Base-by-base conservation (phyloP, 768 basidiomycete genomes). In the Lactarius pseudohatsudake region DNA sequence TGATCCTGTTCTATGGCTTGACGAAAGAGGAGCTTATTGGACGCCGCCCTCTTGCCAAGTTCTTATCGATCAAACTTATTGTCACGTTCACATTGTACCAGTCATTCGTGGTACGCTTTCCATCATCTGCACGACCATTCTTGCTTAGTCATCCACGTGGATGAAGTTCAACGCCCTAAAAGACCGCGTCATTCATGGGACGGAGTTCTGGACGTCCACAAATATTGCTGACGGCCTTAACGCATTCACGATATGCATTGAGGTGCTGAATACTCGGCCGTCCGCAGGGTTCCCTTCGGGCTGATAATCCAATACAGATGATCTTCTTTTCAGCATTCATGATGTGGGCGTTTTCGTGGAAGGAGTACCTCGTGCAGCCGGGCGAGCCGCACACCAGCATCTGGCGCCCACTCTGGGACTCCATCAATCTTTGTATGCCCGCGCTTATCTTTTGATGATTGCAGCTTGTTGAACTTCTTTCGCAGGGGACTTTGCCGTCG, bases 81-180 rank as follows among this genome's bases (percentile, higher is more conserved):
- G 90, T 94, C 54, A 87, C 93, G 85, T 86, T 90, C 74, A 94
- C 92, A 0, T 95, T 92, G 76, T 96, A 95, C 75, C 94, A 95
- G 72, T 81, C 84, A 1, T 90, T 93, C 72, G 76, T 92, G 59
- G 88, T 90, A 72, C 43, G 68, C 47, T 13, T 8, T 30, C 9
- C 6, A 22, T 26, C 2, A 4, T 61, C 15, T 20, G 15, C 4
- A 1, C 26, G 26, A 28, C 28, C 45, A 41, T 16, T 11, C 18
- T 7, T 1, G 2, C 30, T 43, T 26, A 40, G 32, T n/a, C 41
- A 40, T 28, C 22, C 64, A 65, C 11, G 3, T 59, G 59, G n/a
- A 64, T 74, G 50, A 61, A 93, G 87, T 90, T 96, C 74, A 77
- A 72, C 50, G 80, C 84, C 6, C 77, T 97, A 38, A 85, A 88